Percentiles rank a stretch among this genome's conserved stretches.
These are phyloP conservation scores for Hirschioporus abietinus DNA, from an alignment of 768 basidiomycete genomes.

Conservation along the genomic window DNA sequence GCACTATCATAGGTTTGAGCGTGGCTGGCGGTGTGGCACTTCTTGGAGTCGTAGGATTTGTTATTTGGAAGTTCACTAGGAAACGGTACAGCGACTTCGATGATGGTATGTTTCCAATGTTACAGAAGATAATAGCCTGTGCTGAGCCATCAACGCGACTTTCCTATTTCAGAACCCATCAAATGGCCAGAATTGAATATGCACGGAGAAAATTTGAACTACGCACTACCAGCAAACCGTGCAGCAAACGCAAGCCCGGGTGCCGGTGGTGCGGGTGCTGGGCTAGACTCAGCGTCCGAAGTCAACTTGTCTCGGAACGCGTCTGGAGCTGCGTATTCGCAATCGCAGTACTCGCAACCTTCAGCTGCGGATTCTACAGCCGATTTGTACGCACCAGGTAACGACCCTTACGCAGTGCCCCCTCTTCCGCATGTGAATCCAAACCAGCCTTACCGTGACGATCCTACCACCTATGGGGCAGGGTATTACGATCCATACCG, in stretches of 20 bases:
- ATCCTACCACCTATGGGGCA: slow-evolving; percentile 40
- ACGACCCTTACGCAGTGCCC: slow-evolving; percentile 78
- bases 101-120: slow-evolving; percentile 53
- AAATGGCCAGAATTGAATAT: slow-evolving; percentile 88
- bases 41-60: slow-evolving; percentile 66
- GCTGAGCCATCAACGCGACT: slow-evolving; percentile 1
- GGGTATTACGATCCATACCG: slow-evolving; percentile 77
- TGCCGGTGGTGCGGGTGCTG: slow-evolving; percentile 67
- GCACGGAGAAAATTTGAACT: slow-evolving; percentile 44
- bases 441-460: slow-evolving; percentile 70
- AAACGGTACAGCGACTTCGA: slow-evolving; percentile 74
- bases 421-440: slow-evolving; percentile 80
- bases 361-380: slow-evolving; percentile 41
- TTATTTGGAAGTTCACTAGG: slow-evolving; percentile 82
- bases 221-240: slow-evolving; percentile 62
- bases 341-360: slow-evolving; percentile 10
- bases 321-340: slow-evolving; percentile 36
- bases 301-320: slow-evolving; percentile 46
- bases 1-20: slow-evolving; percentile 74
- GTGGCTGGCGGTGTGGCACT: slow-evolving; percentile 77
- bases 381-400: slow-evolving; percentile 30
- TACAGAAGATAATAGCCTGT: slow-evolving; percentile 4
- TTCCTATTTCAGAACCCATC: slow-evolving; percentile 52
- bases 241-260: neutral
- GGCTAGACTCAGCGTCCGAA: slow-evolving; percentile 54